Evolutionary conservation across 306 rosid genomes (phyloP), one percentile per base, ranked within the genome.

Genomic region (Dryas octopetala): DNA sequence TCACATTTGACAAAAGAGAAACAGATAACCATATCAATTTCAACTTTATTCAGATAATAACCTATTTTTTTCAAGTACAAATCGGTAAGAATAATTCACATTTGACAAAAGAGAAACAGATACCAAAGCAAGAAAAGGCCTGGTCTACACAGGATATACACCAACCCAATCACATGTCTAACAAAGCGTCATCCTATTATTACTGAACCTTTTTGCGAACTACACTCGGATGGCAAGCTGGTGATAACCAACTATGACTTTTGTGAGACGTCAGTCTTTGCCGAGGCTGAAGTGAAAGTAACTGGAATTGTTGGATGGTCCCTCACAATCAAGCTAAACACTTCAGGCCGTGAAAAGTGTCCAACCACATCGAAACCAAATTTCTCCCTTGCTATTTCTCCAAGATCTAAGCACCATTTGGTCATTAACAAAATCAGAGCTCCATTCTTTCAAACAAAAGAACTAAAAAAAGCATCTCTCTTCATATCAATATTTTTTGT

Each of bases 281-380:
- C 61, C 1, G 90, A 71, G n/a, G 86, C 15, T 49, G 98, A 88
- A 70, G 93, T 48, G 76, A 89, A 95, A 66, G 91, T 83, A 76
- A 89, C 98, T 5, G 97, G 88, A 28, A 60, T 82, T 52, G 89
- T 28, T 41, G 93, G 98, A 77, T 88, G 88, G 83, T 91, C 98
- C 84, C 80, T 85, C 55, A 90, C 96, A 74, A 60, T 76, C 87
- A 95, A 84, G 87, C 91, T 88, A 32, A 95, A 91, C 70, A 95
- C 95, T 78, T 95, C 97, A 38, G 97, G 96, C 79, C 96, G 87
- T 44, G 96, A 81, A 75, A 87, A 95, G 82, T 95, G 97, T 78
- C 98, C 98, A 58, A 91, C 93, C 86, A 91, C 98, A 53, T 95
- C 97, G 47, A 95, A 95, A 85, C 73, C 93, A 50, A 91, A 88